These are phyloP conservation scores for Trichoderma sp. DNA, from an alignment of 2,329 filamentous ascomycete genomes.

Conservation along the genomic window DNA sequence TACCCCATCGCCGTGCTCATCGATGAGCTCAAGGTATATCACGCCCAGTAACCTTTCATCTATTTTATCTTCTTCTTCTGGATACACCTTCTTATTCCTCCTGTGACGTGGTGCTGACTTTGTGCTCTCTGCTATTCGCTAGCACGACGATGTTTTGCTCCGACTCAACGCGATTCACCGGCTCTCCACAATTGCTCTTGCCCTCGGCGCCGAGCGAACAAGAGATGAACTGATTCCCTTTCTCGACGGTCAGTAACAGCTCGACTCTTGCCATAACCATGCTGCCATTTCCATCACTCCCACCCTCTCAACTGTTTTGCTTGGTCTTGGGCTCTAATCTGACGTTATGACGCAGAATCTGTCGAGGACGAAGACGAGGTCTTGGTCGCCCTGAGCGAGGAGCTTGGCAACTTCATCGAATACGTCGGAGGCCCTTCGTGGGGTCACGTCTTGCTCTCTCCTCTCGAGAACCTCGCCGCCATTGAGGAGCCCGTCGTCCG, in stretches of 20 bases:
- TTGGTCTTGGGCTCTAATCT: background rate
- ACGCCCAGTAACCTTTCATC: conserved; percentile 20
- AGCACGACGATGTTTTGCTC: conserved; percentile 98
- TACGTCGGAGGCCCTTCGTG: conserved; percentile 93
- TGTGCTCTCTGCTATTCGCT: conserved; percentile 20
- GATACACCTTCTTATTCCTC: conserved; percentile 16
- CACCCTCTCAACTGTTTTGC: background rate
- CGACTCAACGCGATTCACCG: conserved; percentile 98
- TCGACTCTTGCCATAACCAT: conserved; percentile 12
- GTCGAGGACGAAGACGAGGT: conserved; percentile 99
- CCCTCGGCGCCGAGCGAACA: conserved; percentile 91
- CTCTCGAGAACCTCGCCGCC: conserved; percentile 94
- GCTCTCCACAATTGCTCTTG: conserved; percentile 95
- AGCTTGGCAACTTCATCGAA: conserved; percentile 94
- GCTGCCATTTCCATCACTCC: background rate
- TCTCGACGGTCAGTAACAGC: conserved; percentile 75
- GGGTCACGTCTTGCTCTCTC: conserved; percentile 93
- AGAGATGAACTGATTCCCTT: conserved; percentile 98
- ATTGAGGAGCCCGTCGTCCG: conserved; percentile 97
- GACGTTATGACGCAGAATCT: conserved; percentile 63
- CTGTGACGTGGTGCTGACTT: conserved; percentile 28
- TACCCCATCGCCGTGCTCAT: conserved; percentile 99
- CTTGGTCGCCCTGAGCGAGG: conserved; percentile 91
- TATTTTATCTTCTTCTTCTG: conserved; percentile 19
- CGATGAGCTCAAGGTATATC: conserved; percentile 92